Evolutionary conservation across 2,329 filamentous ascomycete genomes (phyloP).

Genomic region (Chaetothyriales sp.): DNA sequence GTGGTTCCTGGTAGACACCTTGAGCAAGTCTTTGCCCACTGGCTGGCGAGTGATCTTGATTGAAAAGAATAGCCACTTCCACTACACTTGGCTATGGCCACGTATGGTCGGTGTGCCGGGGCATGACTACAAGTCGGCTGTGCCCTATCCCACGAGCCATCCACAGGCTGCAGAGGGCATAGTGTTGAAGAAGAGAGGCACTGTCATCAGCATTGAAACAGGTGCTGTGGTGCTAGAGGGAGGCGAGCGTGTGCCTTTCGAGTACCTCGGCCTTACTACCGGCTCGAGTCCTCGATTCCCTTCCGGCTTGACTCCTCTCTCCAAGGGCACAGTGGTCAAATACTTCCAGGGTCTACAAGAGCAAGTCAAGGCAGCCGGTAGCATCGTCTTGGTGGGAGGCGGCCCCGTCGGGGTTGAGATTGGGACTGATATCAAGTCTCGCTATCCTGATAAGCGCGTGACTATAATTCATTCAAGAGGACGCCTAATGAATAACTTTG

Average conservation of each 20-base stretch:
- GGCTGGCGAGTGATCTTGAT: conserved; percentile 42
- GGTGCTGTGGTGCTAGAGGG: conserved; percentile 29
- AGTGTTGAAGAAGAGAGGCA: conserved; percentile 31
- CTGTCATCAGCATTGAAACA: conserved; percentile 27
- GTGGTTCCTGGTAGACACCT: conserved; percentile 34
- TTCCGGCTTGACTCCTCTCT: conserved; percentile 3
- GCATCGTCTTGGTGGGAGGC: conserved; percentile 32
- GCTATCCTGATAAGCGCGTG: conserved; percentile 35
- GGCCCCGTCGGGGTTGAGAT: conserved; percentile 40
- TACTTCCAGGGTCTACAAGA: conserved; percentile 13
- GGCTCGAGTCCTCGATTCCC: conserved; percentile 27
- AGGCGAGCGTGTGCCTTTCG: conserved; percentile 38
- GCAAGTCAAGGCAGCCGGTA: conserved; percentile 32
- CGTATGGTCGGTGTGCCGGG: conserved; percentile 44
- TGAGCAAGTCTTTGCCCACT: conserved; percentile 37
- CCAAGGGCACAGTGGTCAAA: conserved; percentile 4
- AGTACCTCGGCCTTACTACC: conserved; percentile 45
- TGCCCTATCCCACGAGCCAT: conserved; percentile 41
- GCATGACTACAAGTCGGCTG: conserved; percentile 46
- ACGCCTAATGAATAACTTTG: conserved; percentile 17
- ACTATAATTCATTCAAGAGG: conserved; percentile 35
- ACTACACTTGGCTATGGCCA: conserved; percentile 48
- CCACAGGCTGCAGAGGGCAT: conserved; percentile 24
- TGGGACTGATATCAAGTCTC: conserved; percentile 36
- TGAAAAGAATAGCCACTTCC: conserved; percentile 48